Evolutionary conservation across 2,329 filamentous ascomycete genomes (phyloP), one percentile per base, ranked within the genome.

Genomic region (Leptographium galeiforme): DNA sequence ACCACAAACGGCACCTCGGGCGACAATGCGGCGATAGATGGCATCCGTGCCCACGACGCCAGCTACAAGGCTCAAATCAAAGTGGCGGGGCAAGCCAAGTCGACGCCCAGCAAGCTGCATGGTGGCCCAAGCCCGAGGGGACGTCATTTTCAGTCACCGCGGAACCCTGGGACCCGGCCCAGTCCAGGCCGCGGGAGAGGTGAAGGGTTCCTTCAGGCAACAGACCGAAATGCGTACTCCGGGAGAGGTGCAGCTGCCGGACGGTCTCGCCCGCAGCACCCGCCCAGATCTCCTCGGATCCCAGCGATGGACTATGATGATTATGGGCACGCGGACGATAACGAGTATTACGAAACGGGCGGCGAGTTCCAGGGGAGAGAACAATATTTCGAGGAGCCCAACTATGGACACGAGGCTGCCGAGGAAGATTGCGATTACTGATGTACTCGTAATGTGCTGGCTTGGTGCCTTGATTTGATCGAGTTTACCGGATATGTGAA

Each of bases 11-110:
- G 50, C 48, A 18, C 45, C 39, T 8, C 54, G 45, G 49, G 51
- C 38, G 49, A 51, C 39, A 54, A 19, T 8, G 53, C 53, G 11
- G 13, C 14, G n/a, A 30, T 51, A 12, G 49, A 51, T 39, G 48
- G 53, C 16, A 8, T 54, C n/a, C 53, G 53, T 25, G 53, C 53
- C 6, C 25, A 48, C 38, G 55, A 54, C 51, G 7, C 30, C 30
- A 34, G 32, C 30, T 47, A 47, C 45, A 47, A 47, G 19, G 12
- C 8, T 6, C 33, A 7, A 10, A 6, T 47, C 32, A 45, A 45
- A 4, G 13, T 19, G 8, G 2, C 19, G 14, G 30, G 11, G 40
- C n/a, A 41, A 18, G 10, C 40, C 39, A 40, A 7, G 39, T 40
- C 39, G 11, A 12, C 39, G 16, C 16, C 39, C n/a, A 18, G 40